phyloP scores from a whole-genome alignment of 78 protist species.

The Reticulomyxa filosa region DNA sequence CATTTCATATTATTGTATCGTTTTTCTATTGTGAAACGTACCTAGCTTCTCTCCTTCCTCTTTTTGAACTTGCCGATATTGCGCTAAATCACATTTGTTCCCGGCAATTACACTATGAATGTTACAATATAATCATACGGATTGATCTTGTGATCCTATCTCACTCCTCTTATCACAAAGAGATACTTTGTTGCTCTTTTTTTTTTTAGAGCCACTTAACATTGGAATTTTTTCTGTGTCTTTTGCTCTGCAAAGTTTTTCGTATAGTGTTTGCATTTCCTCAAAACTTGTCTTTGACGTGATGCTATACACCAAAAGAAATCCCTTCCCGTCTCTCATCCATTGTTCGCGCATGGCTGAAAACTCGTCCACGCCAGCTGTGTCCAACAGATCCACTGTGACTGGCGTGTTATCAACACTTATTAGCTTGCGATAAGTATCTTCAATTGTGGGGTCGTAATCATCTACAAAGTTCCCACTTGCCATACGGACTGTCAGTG shows the following conservation, averaged over 20 bases:
- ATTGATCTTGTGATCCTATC: no score
- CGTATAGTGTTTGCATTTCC: no score
- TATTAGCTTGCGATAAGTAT: not conserved
- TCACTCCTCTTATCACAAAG: no score
- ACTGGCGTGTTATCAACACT: not conserved
- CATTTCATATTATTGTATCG: no score
- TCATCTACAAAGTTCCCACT: conserved; percentile 1
- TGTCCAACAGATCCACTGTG: not conserved
- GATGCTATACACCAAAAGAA: conserved; percentile 41
- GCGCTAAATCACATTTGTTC: not conserved
- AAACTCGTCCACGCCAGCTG: no score
- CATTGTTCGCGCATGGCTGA: no score
- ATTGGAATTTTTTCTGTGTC: not conserved
- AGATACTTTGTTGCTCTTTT: no score
- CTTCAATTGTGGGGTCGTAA: conserved; percentile 1
- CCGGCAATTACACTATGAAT: not conserved
- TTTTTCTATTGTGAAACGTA: no score
- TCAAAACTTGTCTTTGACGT: conserved; percentile 40
- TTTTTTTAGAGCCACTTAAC: no score
- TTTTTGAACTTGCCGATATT: not conserved
- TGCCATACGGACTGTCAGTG: not conserved
- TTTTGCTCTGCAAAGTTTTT: conserved; percentile 2
- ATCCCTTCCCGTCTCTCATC: conserved; percentile 44
- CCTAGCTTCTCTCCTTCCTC: no score
- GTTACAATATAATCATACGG: no score